These are phyloP conservation scores for Litsea cubeba DNA, from an alignment of 164 flowering plant genomes.

Conservation along the genomic window DNA sequence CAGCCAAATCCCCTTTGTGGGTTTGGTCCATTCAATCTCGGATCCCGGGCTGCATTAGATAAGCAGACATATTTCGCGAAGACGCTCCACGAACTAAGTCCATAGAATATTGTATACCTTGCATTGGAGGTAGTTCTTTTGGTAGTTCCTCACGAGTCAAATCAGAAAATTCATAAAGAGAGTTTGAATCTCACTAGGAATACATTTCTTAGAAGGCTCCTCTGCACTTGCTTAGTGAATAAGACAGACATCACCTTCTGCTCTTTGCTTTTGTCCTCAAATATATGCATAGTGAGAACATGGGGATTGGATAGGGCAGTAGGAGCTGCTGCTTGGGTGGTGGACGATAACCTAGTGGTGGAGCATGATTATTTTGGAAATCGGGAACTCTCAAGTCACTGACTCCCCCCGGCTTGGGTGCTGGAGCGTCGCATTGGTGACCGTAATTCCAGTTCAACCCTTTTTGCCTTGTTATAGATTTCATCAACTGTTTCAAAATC, in stretches of 20 bases:
- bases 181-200: neutral
- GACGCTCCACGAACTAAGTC: neutral
- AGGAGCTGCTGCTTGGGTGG: neutral
- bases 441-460: no score
- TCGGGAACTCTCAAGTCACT: no score
- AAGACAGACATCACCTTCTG: neutral
- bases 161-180: neutral
- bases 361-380: no score
- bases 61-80: neutral
- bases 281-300: neutral
- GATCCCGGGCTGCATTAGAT: neutral
- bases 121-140: neutral
- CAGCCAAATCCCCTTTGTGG: no score
- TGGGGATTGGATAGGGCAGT: neutral
- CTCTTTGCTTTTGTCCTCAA: slow-evolving; percentile 1
- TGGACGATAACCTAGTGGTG: neutral
- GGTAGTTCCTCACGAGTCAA: neutral
- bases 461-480: no score
- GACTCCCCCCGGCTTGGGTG: no score
- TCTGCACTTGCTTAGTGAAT: neutral
- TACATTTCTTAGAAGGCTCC: neutral
- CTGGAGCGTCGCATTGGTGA: no score
- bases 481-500: no score
- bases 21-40: no score
- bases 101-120: neutral